A percentile compares a stretch with the other conserved stretches of the same genome.
Evolutionary conservation across 1,284 basidiomycete genomes (phyloP).

Genomic region (Moesziomyces antarcticus): DNA sequence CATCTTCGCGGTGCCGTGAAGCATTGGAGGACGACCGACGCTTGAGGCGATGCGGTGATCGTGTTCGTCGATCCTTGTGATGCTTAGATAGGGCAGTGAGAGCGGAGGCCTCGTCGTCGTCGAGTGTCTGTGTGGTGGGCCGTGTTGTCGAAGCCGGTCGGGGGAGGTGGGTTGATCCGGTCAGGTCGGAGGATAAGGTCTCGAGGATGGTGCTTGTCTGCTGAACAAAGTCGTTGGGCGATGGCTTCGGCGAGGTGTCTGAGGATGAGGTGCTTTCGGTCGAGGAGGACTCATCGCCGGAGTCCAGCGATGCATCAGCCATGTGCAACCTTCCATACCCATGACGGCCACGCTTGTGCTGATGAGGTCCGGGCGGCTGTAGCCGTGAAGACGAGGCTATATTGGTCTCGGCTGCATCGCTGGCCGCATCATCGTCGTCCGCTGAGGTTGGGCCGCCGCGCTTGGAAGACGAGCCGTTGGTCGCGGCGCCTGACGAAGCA

Average conservation of each 20-base stretch:
- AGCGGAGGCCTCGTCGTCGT: constrained; percentile 39
- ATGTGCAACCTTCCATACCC: constrained; percentile 9
- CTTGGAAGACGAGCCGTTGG: neutral
- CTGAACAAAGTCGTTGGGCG: constrained; percentile 42
- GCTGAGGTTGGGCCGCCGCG: neutral
- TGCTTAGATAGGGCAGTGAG: constrained; percentile 32
- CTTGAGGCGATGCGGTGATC: constrained; percentile 28
- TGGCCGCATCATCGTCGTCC: neutral
- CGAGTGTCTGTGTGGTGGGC: constrained; percentile 24
- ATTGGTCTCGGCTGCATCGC: constrained; percentile 9
- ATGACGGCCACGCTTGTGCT: constrained; percentile 12
- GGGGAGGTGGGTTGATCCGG: constrained; percentile 20
- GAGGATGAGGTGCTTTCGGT: constrained; percentile 9
- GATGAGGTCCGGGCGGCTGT: constrained; percentile 6
- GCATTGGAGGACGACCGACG: constrained; percentile 40
- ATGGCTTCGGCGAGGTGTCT: constrained; percentile 8
- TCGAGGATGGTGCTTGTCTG: constrained; percentile 48
- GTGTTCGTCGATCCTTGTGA: constrained; percentile 20
- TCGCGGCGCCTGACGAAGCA: constrained; percentile 6
- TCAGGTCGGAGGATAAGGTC: constrained; percentile 36
- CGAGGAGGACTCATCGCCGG: constrained; percentile 10
- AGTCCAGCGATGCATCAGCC: constrained; percentile 5
- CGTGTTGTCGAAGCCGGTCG: neutral
- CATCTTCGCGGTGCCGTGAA: constrained; percentile 26
- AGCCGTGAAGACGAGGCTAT: constrained; percentile 2